These are phyloP conservation scores for Ceratocystis harringtonii DNA, from an alignment of 2,329 filamentous ascomycete genomes.

Conservation along the genomic window DNA sequence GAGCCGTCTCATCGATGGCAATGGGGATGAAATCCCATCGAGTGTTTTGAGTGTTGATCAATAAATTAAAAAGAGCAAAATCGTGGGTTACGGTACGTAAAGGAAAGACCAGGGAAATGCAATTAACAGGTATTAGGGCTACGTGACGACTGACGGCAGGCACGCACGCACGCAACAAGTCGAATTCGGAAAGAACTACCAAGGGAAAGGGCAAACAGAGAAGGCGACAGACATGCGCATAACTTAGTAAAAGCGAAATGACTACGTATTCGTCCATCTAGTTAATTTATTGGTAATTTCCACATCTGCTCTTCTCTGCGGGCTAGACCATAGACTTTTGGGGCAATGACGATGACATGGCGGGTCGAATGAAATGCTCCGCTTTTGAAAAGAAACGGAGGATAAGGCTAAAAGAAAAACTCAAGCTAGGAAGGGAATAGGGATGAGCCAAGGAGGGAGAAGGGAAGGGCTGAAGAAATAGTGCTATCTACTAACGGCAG, in stretches of 20 bases:
- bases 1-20: background rate
- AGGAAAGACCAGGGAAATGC: background rate
- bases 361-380: background rate
- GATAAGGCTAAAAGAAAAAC: background rate
- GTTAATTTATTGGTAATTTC: too few species aligned
- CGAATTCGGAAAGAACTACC: background rate
- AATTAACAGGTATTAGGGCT: background rate
- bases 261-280: too few species aligned
- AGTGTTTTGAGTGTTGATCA: background rate
- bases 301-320: too few species aligned
- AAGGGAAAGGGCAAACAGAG: background rate
- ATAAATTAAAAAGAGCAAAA: background rate
- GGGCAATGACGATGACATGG: too few species aligned
- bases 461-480: background rate
- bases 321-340: too few species aligned
- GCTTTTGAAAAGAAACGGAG: background rate
- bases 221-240: background rate
- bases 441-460: background rate
- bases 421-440: background rate
- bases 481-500: background rate
- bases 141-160: background rate
- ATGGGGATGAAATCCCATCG: background rate
- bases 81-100: background rate
- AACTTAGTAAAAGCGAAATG: too few species aligned
- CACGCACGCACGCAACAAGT: background rate